Evolutionary conservation across 768 basidiomycete genomes (phyloP), one percentile per base, ranked within the genome.

Genomic region (Kwoniella sp.): DNA sequence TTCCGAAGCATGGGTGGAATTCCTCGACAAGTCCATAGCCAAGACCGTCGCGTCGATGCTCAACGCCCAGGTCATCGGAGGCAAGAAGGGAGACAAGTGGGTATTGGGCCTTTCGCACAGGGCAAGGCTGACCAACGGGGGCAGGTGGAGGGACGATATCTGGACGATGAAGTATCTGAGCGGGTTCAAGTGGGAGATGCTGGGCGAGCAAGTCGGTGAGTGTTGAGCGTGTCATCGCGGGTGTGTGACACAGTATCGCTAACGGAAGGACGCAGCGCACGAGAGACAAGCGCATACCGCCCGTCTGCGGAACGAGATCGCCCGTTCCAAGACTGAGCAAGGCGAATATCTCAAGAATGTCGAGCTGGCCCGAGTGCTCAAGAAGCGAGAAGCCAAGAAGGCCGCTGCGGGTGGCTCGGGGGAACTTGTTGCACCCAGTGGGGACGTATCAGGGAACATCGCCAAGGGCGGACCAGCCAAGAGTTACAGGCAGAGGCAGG

Each of bases 121-220:
- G 32, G 23, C 7, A 6, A 36, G 15, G 32, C 27, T 52, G 53
- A 39, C 48, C 29, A 89, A 2, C 14, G 26, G 9, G 7, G 7
- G 10, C 32, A 79, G 89, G 52, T 96, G 89, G 88, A 79, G 89
- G 70, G 93, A 98, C 69, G 95, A 99, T 60, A 84, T 99, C 7
- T 99, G 95, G 95, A 96, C 95, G 50, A 93, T 98, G 90, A 93
- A 93, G 71, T 99, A 99, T 73, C 77, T 99, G 52, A 92, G 92
- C 8, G 87, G 84, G 67, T 99, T 98, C 80, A 95, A 92, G 67
- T 99, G 95, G 95, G 84, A 87, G 75, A 95, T 95, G 93, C 78
- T 99, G 53, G 92, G 89, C 5, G 95, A 98, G 75, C 93, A 96
- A 80, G 85, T 99, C 63, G 90, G 93, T 93, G 70, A 73, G 91